Evolutionary conservation across 768 basidiomycete genomes (phyloP), one percentile per base, ranked within the genome.

Genomic region (Xerocomellus amylosporus): DNA sequence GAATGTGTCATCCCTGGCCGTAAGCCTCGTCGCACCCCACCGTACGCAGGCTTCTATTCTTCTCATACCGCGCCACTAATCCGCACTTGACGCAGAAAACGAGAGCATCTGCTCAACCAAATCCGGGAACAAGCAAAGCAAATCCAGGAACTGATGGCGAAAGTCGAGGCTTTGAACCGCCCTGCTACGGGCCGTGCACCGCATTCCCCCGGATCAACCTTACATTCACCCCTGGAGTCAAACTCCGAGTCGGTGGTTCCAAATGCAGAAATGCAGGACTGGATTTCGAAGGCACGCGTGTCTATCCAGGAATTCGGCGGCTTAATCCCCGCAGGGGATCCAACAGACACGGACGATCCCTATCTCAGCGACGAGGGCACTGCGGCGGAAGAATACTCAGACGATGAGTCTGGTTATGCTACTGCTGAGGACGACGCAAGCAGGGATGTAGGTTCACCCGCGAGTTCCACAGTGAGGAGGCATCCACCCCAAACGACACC

Each of bases 1-100:
- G 86, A 88, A 48, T 92, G 89, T 60, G 72, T 85, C 39, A 88
- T 87, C 46, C 89, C 89, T n/a, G 89, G 88, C n/a, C 79, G 87
- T 57, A 91, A 89, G 71, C 87, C 88, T 64, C 85, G 89, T 53
- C 77, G 85, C 43, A 79, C 85, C 5, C 89, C 90, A 49, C 90
- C 87, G 89, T 91, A 71, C 67, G 86, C 73, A 22, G 20, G 41
- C 15, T 44, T 14, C 24, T 41, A 36, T 45, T 15, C n/a, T 31
- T 33, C n/a, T 22, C 28, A 17, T 14, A 12, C 13, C 12, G 7
- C 28, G 9, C 13, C 26, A 28, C 54, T 53, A 39, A 64, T 36
- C 3, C 19, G 20, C 15, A 22, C 19, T 26, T 53, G 36, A 34
- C 41, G 22, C 55, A 92, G 89, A 38, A 90, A 90, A 77, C 86